Evolutionary conservation across 2,329 filamentous ascomycete species (phyloP), one percentile per base, ranked within the genome.

Genomic region (Sporothrix globosa): DNA sequence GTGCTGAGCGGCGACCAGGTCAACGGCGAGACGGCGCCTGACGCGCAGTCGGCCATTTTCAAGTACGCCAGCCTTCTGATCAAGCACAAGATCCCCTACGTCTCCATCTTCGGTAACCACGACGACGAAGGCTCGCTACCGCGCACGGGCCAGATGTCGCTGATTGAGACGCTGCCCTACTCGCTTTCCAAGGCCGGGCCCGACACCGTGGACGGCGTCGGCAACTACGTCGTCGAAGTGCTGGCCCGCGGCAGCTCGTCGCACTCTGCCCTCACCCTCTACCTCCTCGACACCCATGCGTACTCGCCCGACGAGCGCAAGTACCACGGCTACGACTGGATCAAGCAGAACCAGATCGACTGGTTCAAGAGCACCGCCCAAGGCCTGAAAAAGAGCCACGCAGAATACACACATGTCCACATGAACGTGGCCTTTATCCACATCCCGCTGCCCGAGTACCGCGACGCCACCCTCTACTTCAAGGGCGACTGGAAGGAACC

Each of bases 341-440:
- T 99, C 77, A 98, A 98, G 82, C 90, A 90, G 58, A 93, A 88
- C 75, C 96, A 99, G 80, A 97, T 97, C 71, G 88, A 92, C 70
- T 99, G 96, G 96, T 99, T 99, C 83, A 90, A 88, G 74, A 86
- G 88, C 73, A 97, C 92, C 0, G 90, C 92, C 0, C 84, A 90
- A 70, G 82, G 88, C 14, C 82, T 97, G 61, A 92, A 92, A 81
- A 88, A 90, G 76, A 88, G 88, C 72, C 94, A 97, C 78, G 86
- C 87, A 73, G 89, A 93, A 76, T 99, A 97, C 80, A 92, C 91
- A 0, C 92, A 96, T 77, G 91, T 93, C 67, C 96, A 98, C 78
- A 92, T 99, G 87, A 92, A 99, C 77, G 88, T 98, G 79, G 93
- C 96, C 0, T 99, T 99, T 78, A 96, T 99, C 73, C 96, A 99